Percentiles rank a stretch among this genome's conserved stretches.
Evolutionary conservation across 208 protist species (phyloP).

Genomic region (Ichthyophonus hoferi): DNA sequence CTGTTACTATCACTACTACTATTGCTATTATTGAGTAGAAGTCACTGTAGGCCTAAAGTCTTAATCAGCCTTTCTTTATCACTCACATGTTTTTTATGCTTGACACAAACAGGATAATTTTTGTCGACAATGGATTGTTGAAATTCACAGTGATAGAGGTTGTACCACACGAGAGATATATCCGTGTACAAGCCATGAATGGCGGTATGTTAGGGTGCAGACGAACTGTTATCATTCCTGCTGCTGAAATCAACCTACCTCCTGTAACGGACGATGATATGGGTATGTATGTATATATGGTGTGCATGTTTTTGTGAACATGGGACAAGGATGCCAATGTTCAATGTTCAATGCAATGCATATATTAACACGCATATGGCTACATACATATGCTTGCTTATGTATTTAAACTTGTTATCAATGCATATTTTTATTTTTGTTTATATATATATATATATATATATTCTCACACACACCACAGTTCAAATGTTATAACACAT

Average conservation of each 20-base stretch:
- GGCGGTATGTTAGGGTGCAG: constrained; percentile 50
- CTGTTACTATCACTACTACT: too few species aligned
- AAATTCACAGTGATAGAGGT: constrained; percentile 72
- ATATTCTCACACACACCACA: too few species aligned
- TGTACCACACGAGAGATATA: constrained; percentile 68
- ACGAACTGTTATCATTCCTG: constrained; percentile 66
- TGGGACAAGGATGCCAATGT: too few species aligned
- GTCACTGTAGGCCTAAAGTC: too few species aligned
- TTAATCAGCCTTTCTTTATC: too few species aligned
- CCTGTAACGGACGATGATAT: constrained; percentile 58
- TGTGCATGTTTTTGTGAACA: constrained; percentile 91
- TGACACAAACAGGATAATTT: constrained; percentile 66
- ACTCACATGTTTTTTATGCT: too few species aligned
- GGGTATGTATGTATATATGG: constrained; percentile 89
- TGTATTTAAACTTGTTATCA: too few species aligned
- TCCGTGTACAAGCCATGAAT: constrained; percentile 74
- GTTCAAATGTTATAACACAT: too few species aligned
- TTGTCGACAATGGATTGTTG: constrained; percentile 93
- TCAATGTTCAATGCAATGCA: neutral
- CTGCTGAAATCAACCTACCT: constrained; percentile 55
- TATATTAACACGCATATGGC: neutral
- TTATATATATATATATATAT: too few species aligned
- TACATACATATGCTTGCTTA: neutral
- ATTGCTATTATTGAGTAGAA: too few species aligned
- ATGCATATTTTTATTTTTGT: too few species aligned